Base-by-base conservation (phyloP, 352 stramenopile genomes). In the Pythium brachiatum region DNA sequence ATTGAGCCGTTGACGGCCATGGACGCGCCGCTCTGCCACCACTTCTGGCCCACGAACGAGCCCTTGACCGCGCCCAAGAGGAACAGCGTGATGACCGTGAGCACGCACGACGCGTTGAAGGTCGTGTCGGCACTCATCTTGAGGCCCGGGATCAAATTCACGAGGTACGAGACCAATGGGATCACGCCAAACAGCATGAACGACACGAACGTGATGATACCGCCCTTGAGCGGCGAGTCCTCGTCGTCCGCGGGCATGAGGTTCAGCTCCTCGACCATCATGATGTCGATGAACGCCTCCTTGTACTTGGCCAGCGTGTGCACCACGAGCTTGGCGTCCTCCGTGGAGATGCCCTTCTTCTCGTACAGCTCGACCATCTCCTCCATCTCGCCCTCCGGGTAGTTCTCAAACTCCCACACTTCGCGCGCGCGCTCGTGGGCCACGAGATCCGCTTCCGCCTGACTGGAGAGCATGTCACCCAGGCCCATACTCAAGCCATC, bases 301-400 rank as follows among this genome's bases (percentile, higher is more conserved):
- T 97, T 97, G 81, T 99, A 98, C 79, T 98, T 98, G 57, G 94
- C 78, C 75, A 99, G 89, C 31, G 92, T 98, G 57, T 89, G 76
- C 53, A 99, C 92, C 3, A 98, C 89, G 8, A 91, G 66, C 53
- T 78, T 79, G 7, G 96, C 94, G 81, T 98, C 95, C 7, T 97
- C 82, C 16, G 74, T 85, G 7, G 73, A 82, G 70, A 99, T 96
- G 21, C 96, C 95, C 62, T 91, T 85, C 61, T 87, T 81, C 68
- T 96, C 80, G 66, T 98, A 98, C 43, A 99, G 90, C 60, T 98
- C 95, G 60, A 98, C 88, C 96, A 99, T 99, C 75, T 99, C 96
- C 29, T 91, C 77, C 59, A 98, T 97, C 67, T 99, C 96, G 41
- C 96, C 96, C 63, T 98, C 92, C 0, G 91, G 89, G 74, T 97